Evolutionary conservation across 1,284 basidiomycete genomes (phyloP).

Genomic region (Mycosarcoma maydis): DNA sequence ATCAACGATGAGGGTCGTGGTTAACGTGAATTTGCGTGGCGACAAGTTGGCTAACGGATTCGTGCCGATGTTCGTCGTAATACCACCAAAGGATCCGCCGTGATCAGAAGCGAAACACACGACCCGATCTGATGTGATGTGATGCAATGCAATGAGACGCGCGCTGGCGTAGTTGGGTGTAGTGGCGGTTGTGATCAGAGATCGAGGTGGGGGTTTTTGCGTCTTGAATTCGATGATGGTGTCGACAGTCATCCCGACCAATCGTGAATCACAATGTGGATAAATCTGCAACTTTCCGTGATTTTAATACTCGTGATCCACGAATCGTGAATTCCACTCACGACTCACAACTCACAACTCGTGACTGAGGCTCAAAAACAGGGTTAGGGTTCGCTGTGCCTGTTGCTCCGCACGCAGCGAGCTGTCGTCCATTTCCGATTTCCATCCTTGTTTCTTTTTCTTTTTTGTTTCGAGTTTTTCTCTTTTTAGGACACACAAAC

Average conservation of each 20-base stretch:
- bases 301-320: no score
- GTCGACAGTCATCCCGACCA: constrained; percentile 18
- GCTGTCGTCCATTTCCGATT: constrained; percentile 20
- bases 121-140: no score
- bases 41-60: not conserved
- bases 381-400: constrained; percentile 5
- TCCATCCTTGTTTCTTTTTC: constrained; percentile 19
- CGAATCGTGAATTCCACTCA: no score
- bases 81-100: no score
- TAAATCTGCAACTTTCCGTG: no score
- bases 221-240: constrained; percentile 6
- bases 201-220: not conserved
- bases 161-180: not conserved
- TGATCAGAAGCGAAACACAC: no score
- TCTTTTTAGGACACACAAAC: not conserved
- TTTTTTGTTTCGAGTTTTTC: constrained; percentile 3
- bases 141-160: no score
- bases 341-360: no score
- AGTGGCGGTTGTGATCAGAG: not conserved
- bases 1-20: no score
- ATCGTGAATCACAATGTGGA: no score
- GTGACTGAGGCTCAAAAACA: not conserved
- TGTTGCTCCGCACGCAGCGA: constrained; percentile 1
- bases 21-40: no score
- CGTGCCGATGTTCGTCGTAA: not conserved